Evolutionary conservation across 1,139 yeast species (phyloP).

Genomic region (Pichia sp.): DNA sequence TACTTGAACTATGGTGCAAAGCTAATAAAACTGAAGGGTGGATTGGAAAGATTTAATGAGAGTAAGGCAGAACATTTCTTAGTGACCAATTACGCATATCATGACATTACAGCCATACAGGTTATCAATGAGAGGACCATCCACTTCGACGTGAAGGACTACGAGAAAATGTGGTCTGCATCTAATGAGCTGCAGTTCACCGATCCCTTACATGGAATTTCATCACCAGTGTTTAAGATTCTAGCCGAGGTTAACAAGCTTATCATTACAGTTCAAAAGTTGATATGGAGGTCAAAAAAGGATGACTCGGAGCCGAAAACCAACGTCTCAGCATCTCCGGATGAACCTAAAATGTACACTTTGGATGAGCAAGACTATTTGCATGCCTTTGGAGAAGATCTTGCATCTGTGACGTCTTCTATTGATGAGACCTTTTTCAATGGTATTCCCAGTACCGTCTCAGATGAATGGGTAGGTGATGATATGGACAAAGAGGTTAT

Average conservation of each 20-base stretch:
- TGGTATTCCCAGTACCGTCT: conserved; percentile 7
- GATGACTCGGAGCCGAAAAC: too few relatives aligned
- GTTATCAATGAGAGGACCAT: conserved; percentile 46
- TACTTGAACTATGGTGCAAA: conserved; percentile 57
- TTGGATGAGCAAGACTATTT: conserved; percentile 8
- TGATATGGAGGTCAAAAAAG: conserved; percentile 33
- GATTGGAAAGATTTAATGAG: conserved; percentile 40
- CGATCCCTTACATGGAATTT: conserved; percentile 68
- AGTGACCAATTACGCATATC: conserved; percentile 76
- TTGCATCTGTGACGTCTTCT: conserved; percentile 7
- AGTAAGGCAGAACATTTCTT: conserved; percentile 60
- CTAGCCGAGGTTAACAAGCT: conserved; percentile 65
- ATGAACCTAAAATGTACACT: conserved; percentile 1
- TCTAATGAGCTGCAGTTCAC: conserved; percentile 32
- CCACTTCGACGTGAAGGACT: conserved; percentile 49
- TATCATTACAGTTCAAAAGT: conserved; percentile 30
- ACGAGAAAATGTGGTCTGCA: conserved; percentile 44
- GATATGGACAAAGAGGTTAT: conserved; percentile 8
- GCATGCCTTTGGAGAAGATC: conserved; percentile 10
- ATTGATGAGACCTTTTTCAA: conserved; percentile 10
- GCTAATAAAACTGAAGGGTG: conserved; percentile 51
- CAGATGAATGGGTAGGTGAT: conserved; percentile 12
- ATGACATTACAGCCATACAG: conserved; percentile 64
- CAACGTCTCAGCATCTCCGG: conserved; percentile 6
- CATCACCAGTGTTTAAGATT: conserved; percentile 56